Base-by-base conservation (phyloP, 2,329 filamentous ascomycete genomes). In the Fusarium equiseti region DNA sequence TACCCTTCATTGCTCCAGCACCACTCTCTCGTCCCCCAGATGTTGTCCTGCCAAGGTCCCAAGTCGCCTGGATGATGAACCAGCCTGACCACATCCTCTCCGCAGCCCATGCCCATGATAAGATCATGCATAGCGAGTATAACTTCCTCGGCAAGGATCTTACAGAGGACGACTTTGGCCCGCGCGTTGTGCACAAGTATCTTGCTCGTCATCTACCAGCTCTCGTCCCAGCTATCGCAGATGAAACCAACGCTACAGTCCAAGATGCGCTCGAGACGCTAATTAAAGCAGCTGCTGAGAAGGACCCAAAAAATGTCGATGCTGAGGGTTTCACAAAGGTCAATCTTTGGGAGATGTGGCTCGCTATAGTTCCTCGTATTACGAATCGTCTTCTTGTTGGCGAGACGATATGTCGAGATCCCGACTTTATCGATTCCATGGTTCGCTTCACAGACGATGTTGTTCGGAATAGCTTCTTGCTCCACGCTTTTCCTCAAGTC, bases 361-460 rank as follows among this genome's bases (percentile, higher is more conserved):
- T 85, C 32, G 74, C 70, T 6, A 78, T 86, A 18, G 79, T 84
- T 35, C 81, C 83, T 15, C 76, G 75, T 6, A 77, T 84, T 7
- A 85, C 83, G 2, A 85, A 83, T 72, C 78, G 80, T 18, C 69
- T 85, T 55, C 76, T 85, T 8, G 80, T 84, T 11, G 83, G 84
- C 16, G 63, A 71, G 2, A 74, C 72, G 10, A 53, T 79, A 45
- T 81, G 79, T 72, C 82, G 82, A 29, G 81, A 88, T 64, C 71
- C 80, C 26, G 76, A 78, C 8, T 86, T 86, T 59, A 76, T 88
- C 44, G 73, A 81, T n/a, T 78, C 80, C 56, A 85, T 85, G 71
- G 77, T 85, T 10, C 76, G 77, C 27, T 89, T 88, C 64, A 84
- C 86, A 32, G 81, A 85, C 62, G 82, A 82, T 52, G 82, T 88